Base-by-base conservation (phyloP, 2,329 filamentous ascomycete species). In the Aspergillus sp. region DNA sequence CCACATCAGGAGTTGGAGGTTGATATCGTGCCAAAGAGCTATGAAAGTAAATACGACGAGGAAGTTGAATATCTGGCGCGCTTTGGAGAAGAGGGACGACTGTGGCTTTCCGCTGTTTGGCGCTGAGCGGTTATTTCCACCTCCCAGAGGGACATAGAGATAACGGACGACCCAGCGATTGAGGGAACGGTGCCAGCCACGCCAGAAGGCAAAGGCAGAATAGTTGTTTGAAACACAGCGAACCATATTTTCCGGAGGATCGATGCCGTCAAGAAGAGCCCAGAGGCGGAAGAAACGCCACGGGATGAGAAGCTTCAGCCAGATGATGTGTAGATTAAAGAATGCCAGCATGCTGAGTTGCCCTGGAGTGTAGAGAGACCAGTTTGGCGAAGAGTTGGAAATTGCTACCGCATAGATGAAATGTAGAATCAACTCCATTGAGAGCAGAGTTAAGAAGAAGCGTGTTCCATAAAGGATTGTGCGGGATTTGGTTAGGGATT, bases 271-370 rank as follows among this genome's bases (percentile, higher is more conserved):
- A 15, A 93, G 72, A 4, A 99, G 83, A 0, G 91, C 83, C 95
- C 95, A 99, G n/a, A 99, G 86, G 4, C 96, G 90, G 84, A 98
- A 98, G 73, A 98, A 89, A n/a, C 95, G 90, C 93, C 93, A 99
- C 1, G 95, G 95, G 7, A 99, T 86, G 4, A 99, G 86, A 1
- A 99, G 86, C 74, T 99, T 99, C 47, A 99, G 83, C 96, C 96
- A 99, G 73, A 99, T 96, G 71, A 97, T 87, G 77, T 96, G 91
- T 12, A 99, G 87, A 75, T 97, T 97, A 81, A 98, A 96, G 79
- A 90, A 97, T 39, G 91, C 95, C 12, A 99, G 84, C 79, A 99
- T 87, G 69, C 87, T 90, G 44, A 99, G 85, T 73, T 99, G 91
- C 45, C 90, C 88, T 0, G 95, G 88, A 0, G 91, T 90, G 78